Base-by-base conservation (phyloP, 768 basidiomycete species). In the Xerocomellus dryophilus region DNA sequence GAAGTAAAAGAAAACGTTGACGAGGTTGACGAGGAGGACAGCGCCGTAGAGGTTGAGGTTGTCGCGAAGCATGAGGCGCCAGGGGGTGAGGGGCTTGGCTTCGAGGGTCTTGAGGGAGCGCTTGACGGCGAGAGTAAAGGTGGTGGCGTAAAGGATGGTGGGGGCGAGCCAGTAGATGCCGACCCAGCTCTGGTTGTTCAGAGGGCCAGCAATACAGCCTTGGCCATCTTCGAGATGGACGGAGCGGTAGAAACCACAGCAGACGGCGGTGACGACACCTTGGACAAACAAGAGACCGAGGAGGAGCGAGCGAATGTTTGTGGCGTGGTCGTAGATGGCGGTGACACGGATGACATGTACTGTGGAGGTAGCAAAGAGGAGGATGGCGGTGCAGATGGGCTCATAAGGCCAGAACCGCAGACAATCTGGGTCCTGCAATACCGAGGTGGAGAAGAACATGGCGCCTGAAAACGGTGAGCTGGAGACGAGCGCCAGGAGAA, bases 31-130 rank as follows among this genome's bases (percentile, higher is more conserved):
- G 60, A 85, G 61, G 78, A 83, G 86, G 69, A 93, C 81, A 34
- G 90, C 85, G 52, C 81, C 88, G 64, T 92, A 93, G 54, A 93
- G 82, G 72, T 92, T 92, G 60, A 93, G 81, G 15, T 89, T 88
- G 66, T 93, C 90, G 56, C 91, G 88, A 56, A 93, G 86, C 89
- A 92, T 92, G 61, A 93, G 78, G 65, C 91, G 90, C 90, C 90
- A 93, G 29, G 78, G 76, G 50, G 75, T 77, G 50, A 90, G 70
- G 2, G 73, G 79, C 62, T 86, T 90, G 50, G 50, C 34, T 17
- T 59, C 56, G 29, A 65, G 65, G 23, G 65, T 66, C 40, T 43
- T 35, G 15, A 69, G 31, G 31, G 66, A 70, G 18, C 66, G 63
- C 10, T 18, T 27, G 14, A 70, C 34, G 23, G 66, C 65, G 39